A percentile compares a stretch with the other conserved stretches of the same genome.
These are phyloP conservation scores for Apocynum venetum DNA, from an alignment of 257 asterid genomes.

Conservation along the genomic window DNA sequence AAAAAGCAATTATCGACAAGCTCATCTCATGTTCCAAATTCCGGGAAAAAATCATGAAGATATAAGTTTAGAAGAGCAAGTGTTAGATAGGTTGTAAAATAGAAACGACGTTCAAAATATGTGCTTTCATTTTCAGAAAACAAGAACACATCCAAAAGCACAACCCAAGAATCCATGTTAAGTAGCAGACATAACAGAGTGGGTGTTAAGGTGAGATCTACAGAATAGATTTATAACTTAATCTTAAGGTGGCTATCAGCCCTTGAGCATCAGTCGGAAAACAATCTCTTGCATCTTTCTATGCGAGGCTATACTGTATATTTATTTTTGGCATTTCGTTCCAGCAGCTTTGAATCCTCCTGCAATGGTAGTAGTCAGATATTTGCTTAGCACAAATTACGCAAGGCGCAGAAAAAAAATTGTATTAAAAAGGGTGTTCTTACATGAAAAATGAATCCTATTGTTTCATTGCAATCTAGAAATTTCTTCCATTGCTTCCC, in stretches of 20 bases:
- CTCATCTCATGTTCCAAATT: neutral
- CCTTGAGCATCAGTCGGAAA: neutral
- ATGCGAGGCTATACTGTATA: slow-evolving; percentile 39
- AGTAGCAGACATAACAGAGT: neutral
- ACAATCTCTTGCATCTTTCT: neutral
- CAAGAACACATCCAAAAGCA: neutral
- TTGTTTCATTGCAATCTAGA: slow-evolving; percentile 63
- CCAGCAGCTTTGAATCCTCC: slow-evolving; percentile 72
- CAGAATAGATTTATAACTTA: neutral
- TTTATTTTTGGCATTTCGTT: slow-evolving; percentile 55
- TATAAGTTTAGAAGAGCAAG: neutral
- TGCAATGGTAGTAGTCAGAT: slow-evolving; percentile 28
- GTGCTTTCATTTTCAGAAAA: neutral
- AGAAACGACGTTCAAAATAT: neutral
- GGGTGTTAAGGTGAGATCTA: neutral
- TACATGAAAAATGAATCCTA: slow-evolving; percentile 86
- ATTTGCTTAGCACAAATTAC: neutral
- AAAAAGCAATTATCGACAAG: neutral
- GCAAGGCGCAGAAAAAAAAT: neutral
- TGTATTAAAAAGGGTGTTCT: slow-evolving; percentile 13
- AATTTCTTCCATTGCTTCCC: slow-evolving; percentile 91
- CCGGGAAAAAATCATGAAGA: neutral
- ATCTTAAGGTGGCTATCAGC: neutral
- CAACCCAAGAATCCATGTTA: neutral
- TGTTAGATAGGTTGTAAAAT: neutral